Evolutionary conservation across 108 stramenopile species (phyloP), one percentile per base, ranked within the genome.

Genomic region (Seminavis robusta): DNA sequence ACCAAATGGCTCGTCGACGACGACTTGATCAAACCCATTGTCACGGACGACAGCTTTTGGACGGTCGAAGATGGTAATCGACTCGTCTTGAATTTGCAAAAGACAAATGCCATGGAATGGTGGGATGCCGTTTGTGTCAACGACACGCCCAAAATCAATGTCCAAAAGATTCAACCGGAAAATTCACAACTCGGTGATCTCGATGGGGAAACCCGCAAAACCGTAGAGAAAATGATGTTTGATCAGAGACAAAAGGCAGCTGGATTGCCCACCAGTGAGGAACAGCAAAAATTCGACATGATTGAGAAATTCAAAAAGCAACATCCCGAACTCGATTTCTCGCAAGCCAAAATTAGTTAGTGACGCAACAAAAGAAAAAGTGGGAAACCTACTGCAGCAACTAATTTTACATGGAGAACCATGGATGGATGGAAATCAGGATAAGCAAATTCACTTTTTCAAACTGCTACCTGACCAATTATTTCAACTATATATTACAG

Each of bases 221-320:
- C 99, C 13, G 99, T 99, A 36, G 99, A 98, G 72, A 99, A 99
- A 64, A 98, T 99, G 99, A 98, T 98, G 99, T 98, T 89, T 62
- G 99, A 99, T 77, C 98, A 98, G 59, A 77, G 98, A 34, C 97
- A 98, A 77, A 98, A 98, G 78, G 95, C 96, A 1, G 49, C 95
- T 84, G 97, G 97, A 3, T 51, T 83, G 55, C 99, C 99, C 19
- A 95, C 98, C n/a, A 75, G 86, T 24, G 99, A 99, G 39, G 98
- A 99, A 63, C 79, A 86, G 82, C 67, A 87, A 74, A 98, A 90
- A 50, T 43, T 69, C 49, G 95, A 97, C 31, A 86, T 94, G 33
- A 54, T 99, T 32, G 84, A 97, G 59, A 90, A 92, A 61, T 98
- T 99, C 69, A 96, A 98, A 77, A 76, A 71, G 36, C 71, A 77